Conservation (phyloP, 331 rosid genomes). For the Dryas integrifolia region DNA sequence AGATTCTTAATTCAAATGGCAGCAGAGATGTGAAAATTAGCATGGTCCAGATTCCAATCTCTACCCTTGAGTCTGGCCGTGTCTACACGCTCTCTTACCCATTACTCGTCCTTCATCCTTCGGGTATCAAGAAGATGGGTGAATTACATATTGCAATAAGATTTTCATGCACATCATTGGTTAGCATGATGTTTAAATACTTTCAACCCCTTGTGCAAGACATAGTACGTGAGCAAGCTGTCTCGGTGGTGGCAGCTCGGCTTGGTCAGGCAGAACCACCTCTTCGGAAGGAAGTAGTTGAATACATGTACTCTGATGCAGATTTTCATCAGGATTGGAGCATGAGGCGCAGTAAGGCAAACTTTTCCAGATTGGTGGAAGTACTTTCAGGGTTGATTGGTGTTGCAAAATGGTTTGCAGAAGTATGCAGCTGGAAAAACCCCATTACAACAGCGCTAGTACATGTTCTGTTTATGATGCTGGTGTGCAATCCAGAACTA, state of each 20-base stretch:
- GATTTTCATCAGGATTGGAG: conserved; percentile 87
- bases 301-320: conserved; percentile 86
- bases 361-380: conserved; percentile 70
- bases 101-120: conserved; percentile 73
- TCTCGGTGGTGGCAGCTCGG: conserved; percentile 72
- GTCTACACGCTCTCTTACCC: conserved; percentile 77
- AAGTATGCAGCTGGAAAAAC: conserved; percentile 66
- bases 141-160: conserved; percentile 87
- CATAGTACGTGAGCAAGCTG: conserved; percentile 71
- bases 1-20: conserved; percentile 44
- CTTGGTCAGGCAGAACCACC: conserved; percentile 84
- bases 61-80: conserved; percentile 74
- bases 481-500: conserved; percentile 78
- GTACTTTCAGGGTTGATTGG: conserved; percentile 66
- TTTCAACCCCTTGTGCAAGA: conserved; percentile 78
- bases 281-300: conserved; percentile 77
- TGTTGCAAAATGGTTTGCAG: conserved; percentile 68
- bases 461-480: conserved; percentile 76
- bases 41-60: conserved; percentile 78
- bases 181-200: conserved; percentile 59
- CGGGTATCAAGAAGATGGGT: conserved; percentile 93
- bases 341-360: conserved; percentile 97
- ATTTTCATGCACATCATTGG: conserved; percentile 59
- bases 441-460: conserved; percentile 74
- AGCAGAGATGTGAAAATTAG: conserved; percentile 57